A percentile compares a stretch with the other conserved stretches of the same genome.
Conservation (phyloP, 495 filamentous ascomycete genomes). For the Aspergillus panamensis region DNA sequence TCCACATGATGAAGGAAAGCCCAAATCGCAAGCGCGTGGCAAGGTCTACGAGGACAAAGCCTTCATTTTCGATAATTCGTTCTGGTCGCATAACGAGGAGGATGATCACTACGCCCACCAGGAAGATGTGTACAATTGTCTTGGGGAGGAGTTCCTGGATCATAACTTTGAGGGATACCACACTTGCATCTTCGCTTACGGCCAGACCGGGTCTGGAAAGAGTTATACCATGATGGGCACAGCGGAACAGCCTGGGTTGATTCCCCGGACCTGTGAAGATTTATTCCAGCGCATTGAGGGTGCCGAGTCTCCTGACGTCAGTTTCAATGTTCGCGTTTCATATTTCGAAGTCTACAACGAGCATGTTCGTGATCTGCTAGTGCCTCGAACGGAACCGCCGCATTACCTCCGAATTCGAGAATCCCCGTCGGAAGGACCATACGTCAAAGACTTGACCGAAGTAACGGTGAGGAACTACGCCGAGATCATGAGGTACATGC, state of each 20-base stretch:
- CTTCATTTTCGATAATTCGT: conserved; percentile 96
- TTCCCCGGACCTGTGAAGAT: conserved; percentile 95
- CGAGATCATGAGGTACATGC: conserved; percentile 89
- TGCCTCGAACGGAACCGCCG: conserved; percentile 68
- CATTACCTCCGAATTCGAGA: conserved; percentile 97
- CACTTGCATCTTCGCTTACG: conserved; percentile 98
- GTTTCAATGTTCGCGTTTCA: conserved; percentile 92
- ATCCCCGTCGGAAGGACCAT: conserved; percentile 92
- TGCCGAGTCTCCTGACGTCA: conserved; percentile 79
- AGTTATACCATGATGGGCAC: conserved; percentile 99
- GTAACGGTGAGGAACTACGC: conserved; percentile 75
- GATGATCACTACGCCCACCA: conserved; percentile 81
- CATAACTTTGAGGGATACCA: conserved; percentile 99
- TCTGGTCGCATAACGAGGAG: conserved; percentile 80
- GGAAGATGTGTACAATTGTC: conserved; percentile 88
- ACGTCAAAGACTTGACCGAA: conserved; percentile 94
- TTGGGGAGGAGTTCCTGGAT: conserved; percentile 96
- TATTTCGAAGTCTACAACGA: conserved; percentile 99
- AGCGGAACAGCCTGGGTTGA: conserved; percentile 78
- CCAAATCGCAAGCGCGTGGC: conserved; percentile 61
- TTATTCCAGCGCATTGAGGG: conserved; percentile 91
- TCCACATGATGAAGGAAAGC: conserved; percentile 59
- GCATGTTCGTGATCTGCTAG: conserved; percentile 92
- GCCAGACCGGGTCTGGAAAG: conserved; percentile 96
- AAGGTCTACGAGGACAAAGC: conserved; percentile 81